A percentile compares a stretch with the other conserved stretches of the same genome.
These are phyloP conservation scores for Cyberlindnera samutprakarnensis DNA, from an alignment of 805 yeast genomes.

Conservation along the genomic window DNA sequence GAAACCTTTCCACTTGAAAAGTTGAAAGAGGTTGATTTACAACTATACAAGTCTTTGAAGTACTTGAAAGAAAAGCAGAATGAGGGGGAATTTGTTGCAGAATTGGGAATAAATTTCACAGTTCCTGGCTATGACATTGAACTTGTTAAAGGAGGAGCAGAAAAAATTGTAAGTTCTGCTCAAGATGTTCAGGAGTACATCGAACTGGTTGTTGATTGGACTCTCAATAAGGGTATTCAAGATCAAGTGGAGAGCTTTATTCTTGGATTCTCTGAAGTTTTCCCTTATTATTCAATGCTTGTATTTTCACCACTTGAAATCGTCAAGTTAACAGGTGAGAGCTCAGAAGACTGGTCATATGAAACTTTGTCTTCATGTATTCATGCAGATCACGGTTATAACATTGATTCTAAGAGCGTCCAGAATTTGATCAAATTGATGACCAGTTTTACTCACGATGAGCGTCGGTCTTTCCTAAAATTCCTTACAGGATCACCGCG, in stretches of 20 bases:
- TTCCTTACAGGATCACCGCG: conserved; percentile 92
- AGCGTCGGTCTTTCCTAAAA: conserved; percentile 70
- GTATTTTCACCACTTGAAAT: conserved; percentile 74
- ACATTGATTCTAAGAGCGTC: conserved; percentile 58
- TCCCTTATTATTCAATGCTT: conserved; percentile 66
- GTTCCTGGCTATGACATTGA: conserved; percentile 72
- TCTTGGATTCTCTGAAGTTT: conserved; percentile 74
- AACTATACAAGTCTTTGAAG: conserved; percentile 49
- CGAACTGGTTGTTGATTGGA: conserved; percentile 5
- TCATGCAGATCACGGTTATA: conserved; percentile 87
- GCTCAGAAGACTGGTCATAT: conserved; percentile 80
- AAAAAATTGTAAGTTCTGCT: conserved; percentile 35
- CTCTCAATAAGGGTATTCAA: conserved; percentile 40
- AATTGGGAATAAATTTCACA: conserved; percentile 55
- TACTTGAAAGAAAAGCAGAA: conserved; percentile 40
- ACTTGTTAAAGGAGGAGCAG: conserved; percentile 49
- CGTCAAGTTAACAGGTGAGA: conserved; percentile 62
- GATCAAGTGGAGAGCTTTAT: conserved; percentile 63
- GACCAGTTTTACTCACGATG: conserved; percentile 41
- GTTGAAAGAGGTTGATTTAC: conserved; percentile 47
- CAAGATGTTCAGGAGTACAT: conserved; percentile 55
- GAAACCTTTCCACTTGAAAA: conserved; percentile 14
- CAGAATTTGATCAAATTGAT: conserved; percentile 55
- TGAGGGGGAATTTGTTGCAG: conserved; percentile 37
- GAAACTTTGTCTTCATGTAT: conserved; percentile 52